Percentiles rank a stretch among this genome's conserved stretches.
Evolutionary conservation across 179 eudicot genomes (phyloP).

Genomic region (Beta lomatogona): DNA sequence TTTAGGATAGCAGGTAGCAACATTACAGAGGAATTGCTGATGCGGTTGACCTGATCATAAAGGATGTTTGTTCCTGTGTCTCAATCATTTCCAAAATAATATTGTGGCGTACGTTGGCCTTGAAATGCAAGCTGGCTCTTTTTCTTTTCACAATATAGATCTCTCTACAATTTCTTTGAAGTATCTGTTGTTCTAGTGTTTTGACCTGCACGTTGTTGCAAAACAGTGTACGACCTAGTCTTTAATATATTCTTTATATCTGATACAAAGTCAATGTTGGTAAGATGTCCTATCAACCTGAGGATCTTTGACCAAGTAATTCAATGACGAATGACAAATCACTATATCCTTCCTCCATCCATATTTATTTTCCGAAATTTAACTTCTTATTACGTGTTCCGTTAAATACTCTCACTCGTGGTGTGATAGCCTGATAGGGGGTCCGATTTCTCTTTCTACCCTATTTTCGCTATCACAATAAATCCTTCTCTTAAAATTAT

Average conservation of each 20-base stretch:
- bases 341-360: not conserved
- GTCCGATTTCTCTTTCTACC: not conserved
- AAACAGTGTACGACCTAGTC: conserved; percentile 13
- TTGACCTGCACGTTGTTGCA: conserved; percentile 41
- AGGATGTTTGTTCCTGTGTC: conserved; percentile 27
- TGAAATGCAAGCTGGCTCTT: conserved; percentile 23
- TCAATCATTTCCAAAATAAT: conserved; percentile 18
- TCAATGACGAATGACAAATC: not conserved
- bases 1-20: conserved; percentile 14
- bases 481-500: too few relatives aligned
- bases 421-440: not conserved
- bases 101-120: conserved; percentile 9
- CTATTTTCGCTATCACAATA: not conserved
- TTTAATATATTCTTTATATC: not conserved
- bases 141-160: conserved; percentile 4
- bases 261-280: conserved; percentile 26
- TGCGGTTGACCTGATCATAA: conserved; percentile 16
- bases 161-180: conserved; percentile 10
- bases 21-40: conserved; percentile 14
- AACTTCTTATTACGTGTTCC: not conserved
- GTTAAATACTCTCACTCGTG: not conserved
- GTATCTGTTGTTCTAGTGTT: conserved; percentile 23
- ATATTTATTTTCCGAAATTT: not conserved
- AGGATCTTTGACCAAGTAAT: conserved; percentile 2
- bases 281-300: conserved; percentile 14